Percentiles rank a stretch among this genome's conserved stretches.
phyloP scores from a whole-genome alignment of 192 early-diverging fungal species.

The Backusella liffmaniae region DNA sequence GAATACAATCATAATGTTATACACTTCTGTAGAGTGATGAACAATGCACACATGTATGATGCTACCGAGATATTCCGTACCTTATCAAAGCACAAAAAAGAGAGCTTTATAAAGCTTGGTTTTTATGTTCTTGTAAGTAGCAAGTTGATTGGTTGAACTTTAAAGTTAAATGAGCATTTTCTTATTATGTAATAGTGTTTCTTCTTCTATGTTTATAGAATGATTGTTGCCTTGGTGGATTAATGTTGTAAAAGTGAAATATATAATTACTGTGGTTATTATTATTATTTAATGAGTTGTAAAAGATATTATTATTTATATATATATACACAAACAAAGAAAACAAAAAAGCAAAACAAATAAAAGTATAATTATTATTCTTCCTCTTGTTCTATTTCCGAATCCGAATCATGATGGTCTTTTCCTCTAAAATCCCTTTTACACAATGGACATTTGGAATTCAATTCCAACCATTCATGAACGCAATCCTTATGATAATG shows the following conservation, averaged over 20 bases:
- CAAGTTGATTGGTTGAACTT: neutral
- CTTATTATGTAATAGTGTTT: constrained; percentile 46
- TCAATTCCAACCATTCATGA: constrained; percentile 77
- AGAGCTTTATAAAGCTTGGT: constrained; percentile 91
- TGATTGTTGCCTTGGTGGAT: constrained; percentile 27
- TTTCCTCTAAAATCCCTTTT: constrained; percentile 56
- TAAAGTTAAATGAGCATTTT: neutral
- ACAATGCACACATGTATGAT: constrained; percentile 87
- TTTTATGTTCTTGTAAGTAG: constrained; percentile 80
- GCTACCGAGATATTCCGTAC: constrained; percentile 97
- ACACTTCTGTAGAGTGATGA: constrained; percentile 54
- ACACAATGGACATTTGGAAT: constrained; percentile 76
- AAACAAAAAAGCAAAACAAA: neutral
- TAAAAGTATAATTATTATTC: neutral
- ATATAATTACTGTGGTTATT: neutral
- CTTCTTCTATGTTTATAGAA: constrained; percentile 84
- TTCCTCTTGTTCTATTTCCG: constrained; percentile 4
- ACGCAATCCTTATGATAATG: constrained; percentile 84
- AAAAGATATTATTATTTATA: neutral
- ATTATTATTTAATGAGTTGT: neutral
- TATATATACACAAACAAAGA: neutral
- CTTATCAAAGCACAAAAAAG: constrained; percentile 85
- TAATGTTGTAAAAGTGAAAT: neutral
- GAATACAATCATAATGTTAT: neutral
- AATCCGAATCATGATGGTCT: constrained; percentile 5